A percentile compares a stretch with the other conserved stretches of the same genome.
These are phyloP conservation scores for Chlorella vulgaris DNA, from an alignment of 139 green algal genomes.

Conservation along the genomic window DNA sequence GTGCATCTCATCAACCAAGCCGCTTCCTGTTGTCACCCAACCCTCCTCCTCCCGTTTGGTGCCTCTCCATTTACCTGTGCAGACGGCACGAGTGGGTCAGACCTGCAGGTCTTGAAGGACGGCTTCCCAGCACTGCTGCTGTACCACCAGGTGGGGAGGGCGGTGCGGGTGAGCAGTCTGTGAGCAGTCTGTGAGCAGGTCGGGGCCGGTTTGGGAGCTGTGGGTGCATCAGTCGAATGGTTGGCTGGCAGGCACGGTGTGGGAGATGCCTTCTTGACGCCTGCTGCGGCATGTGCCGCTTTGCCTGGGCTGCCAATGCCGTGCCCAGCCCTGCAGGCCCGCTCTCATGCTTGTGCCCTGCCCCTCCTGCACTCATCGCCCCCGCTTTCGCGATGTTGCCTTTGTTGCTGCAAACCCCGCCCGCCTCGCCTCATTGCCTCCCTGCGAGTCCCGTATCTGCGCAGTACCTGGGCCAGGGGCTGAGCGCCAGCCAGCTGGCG, in stretches of 20 bases:
- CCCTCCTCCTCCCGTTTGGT: not conserved
- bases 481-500: not conserved
- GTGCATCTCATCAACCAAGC: not conserved
- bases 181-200: not conserved
- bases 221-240: no score
- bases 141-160: slow-evolving; percentile 15
- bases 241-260: no score
- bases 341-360: no score
- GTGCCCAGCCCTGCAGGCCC: no score
- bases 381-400: not conserved
- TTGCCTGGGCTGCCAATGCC: no score
- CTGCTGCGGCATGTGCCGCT: no score
- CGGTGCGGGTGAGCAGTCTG: not conserved
- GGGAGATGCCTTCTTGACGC: no score
- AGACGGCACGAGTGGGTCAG: not conserved
- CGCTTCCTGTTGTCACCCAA: not conserved
- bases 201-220: no score
- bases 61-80: not conserved
- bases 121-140: slow-evolving; percentile 1
- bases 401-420: not conserved
- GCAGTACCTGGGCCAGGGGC: not conserved
- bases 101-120: not conserved
- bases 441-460: not conserved
- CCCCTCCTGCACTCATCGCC: not conserved
- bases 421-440: not conserved